These are phyloP conservation scores for Stemphylium vesicarium DNA, from an alignment of 2,329 filamentous ascomycete species.

Conservation along the genomic window DNA sequence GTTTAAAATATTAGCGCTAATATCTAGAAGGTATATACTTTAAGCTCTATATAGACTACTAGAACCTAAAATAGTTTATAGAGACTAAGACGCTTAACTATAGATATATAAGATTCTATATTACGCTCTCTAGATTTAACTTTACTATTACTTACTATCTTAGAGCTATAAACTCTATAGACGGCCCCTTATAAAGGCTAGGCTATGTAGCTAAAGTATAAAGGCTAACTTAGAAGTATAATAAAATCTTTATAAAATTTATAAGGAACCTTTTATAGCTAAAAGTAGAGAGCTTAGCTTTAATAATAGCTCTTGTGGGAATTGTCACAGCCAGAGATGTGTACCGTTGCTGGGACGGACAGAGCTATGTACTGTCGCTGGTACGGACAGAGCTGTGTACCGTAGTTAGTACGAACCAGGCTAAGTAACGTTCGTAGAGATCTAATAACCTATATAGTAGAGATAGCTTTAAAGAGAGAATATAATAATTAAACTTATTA, in stretches of 20 bases:
- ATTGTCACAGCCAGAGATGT: too few relatives aligned
- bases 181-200: neutral
- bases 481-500: too few relatives aligned
- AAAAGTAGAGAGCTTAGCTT: neutral
- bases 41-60: constrained; percentile 7
- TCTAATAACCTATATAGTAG: too few relatives aligned
- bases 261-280: neutral
- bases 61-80: constrained; percentile 15
- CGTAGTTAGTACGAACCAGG: too few relatives aligned
- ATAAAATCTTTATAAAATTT: neutral
- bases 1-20: constrained; percentile 2
- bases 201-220: neutral
- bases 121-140: neutral
- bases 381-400: too few relatives aligned
- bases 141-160: neutral
- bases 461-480: too few relatives aligned
- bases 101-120: neutral
- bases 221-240: neutral
- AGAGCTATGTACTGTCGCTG: too few relatives aligned
- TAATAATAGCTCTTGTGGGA: neutral
- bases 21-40: constrained; percentile 3
- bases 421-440: too few relatives aligned
- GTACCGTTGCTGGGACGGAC: too few relatives aligned
- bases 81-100: constrained; percentile 5
- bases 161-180: neutral